These are phyloP conservation scores for Onygenales sp. DNA, from an alignment of 2,329 filamentous ascomycete species.

Conservation along the genomic window DNA sequence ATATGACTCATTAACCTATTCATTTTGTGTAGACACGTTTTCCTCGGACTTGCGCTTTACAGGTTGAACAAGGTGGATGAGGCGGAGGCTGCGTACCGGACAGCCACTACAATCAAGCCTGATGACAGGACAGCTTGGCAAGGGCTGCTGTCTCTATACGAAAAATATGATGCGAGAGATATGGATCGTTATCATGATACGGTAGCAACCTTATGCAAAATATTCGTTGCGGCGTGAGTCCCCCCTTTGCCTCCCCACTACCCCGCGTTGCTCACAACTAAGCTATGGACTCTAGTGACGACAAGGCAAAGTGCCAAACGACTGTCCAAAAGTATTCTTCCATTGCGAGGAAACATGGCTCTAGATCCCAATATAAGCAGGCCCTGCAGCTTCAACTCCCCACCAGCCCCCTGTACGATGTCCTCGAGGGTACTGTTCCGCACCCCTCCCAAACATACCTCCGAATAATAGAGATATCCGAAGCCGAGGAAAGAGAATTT, in stretches of 20 bases:
- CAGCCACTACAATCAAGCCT: slow-evolving; percentile 62
- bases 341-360: slow-evolving; percentile 64
- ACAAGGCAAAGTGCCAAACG: slow-evolving; percentile 48
- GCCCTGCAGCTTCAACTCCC: slow-evolving; percentile 71
- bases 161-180: slow-evolving; percentile 61
- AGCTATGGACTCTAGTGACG: slow-evolving; percentile 36
- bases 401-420: slow-evolving; percentile 67
- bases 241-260: background rate
- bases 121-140: slow-evolving; percentile 82
- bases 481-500: slow-evolving; percentile 75
- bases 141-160: slow-evolving; percentile 76
- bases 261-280: background rate
- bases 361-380: slow-evolving; percentile 62
- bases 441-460: slow-evolving; percentile 73
- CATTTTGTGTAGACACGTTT: slow-evolving; percentile 54
- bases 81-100: slow-evolving; percentile 65
- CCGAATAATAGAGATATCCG: slow-evolving; percentile 71
- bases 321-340: slow-evolving; percentile 71
- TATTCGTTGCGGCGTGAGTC: slow-evolving; percentile 57
- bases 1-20: slow-evolving; percentile 2
- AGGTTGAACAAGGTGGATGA: slow-evolving; percentile 62
- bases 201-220: slow-evolving; percentile 61
- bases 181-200: slow-evolving; percentile 66
- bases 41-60: slow-evolving; percentile 75
- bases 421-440: slow-evolving; percentile 73